A percentile compares a stretch with the other conserved stretches of the same genome.
Evolutionary conservation across 140 eudicot genomes (phyloP).

Genomic region (Flaveria floridana): DNA sequence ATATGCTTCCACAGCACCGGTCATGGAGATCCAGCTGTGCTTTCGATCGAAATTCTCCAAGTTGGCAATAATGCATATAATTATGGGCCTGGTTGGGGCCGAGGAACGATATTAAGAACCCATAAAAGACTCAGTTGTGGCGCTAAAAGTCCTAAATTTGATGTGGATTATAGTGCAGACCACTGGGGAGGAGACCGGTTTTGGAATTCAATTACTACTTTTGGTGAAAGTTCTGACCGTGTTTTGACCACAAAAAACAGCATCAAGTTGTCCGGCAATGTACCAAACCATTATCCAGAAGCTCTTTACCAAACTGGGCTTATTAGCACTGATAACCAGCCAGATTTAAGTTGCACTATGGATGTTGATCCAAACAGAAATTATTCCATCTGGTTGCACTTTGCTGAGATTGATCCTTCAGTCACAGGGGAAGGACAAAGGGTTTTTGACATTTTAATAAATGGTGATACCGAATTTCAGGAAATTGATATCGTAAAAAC

Average conservation of each 20-base stretch:
- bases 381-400: conserved; percentile 92
- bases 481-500: conserved; percentile 67
- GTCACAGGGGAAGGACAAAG: conserved; percentile 74
- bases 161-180: conserved; percentile 65
- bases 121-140: conserved; percentile 77
- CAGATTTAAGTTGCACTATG: conserved; percentile 63
- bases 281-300: conserved; percentile 86
- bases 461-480: conserved; percentile 61
- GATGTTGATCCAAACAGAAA: conserved; percentile 89
- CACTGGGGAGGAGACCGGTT: conserved; percentile 96
- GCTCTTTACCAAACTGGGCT: conserved; percentile 77
- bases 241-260: conserved; percentile 41
- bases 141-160: conserved; percentile 60
- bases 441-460: conserved; percentile 66
- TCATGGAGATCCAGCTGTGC: conserved; percentile 89
- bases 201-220: conserved; percentile 62
- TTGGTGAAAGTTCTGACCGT: conserved; percentile 50
- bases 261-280: conserved; percentile 48
- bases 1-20: conserved; percentile 97
- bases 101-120: conserved; percentile 69
- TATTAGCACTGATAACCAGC: conserved; percentile 55
- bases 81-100: conserved; percentile 66
- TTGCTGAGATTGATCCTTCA: conserved; percentile 87
- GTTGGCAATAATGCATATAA: conserved; percentile 67
- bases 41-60: conserved; percentile 84